These are phyloP conservation scores for Cercophora scortea DNA, from an alignment of 495 filamentous ascomycete species.

Conservation along the genomic window DNA sequence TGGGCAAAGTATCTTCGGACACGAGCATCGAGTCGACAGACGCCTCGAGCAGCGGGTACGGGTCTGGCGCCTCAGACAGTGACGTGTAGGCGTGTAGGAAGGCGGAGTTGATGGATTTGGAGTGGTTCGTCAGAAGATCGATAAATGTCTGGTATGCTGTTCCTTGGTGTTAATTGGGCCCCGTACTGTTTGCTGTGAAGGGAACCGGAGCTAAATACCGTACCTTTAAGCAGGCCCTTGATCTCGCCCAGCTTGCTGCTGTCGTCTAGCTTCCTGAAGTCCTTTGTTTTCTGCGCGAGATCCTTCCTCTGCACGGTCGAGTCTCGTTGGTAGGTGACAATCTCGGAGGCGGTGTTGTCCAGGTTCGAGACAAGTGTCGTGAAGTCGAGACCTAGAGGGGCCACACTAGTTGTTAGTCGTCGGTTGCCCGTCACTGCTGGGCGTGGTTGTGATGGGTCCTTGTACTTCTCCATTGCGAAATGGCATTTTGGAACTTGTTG, in stretches of 20 bases:
- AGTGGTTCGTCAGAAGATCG: conserved; percentile 88
- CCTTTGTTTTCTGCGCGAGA: conserved; percentile 95
- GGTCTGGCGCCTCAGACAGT: conserved; percentile 90
- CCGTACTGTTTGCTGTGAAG: background rate
- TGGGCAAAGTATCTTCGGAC: conserved; percentile 84
- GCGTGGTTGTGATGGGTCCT: background rate
- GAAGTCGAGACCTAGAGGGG: conserved; percentile 75
- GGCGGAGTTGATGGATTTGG: conserved; percentile 82
- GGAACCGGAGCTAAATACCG: background rate
- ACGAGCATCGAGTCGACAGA: conserved; percentile 88
- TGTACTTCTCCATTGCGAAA: conserved; percentile 93
- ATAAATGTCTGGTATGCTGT: conserved; percentile 94
- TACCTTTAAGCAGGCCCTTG: conserved; percentile 83
- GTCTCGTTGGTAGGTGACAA: conserved; percentile 85
- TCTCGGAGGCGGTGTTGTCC: conserved; percentile 85
- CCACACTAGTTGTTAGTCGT: background rate
- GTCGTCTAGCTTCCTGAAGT: conserved; percentile 94
- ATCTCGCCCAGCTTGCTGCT: conserved; percentile 76
- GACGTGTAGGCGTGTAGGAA: conserved; percentile 90
- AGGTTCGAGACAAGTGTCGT: conserved; percentile 78
- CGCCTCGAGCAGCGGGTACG: conserved; percentile 91
- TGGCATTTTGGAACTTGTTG: conserved; percentile 92
- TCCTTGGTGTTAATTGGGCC: conserved; percentile 4
- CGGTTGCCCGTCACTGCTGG: background rate
- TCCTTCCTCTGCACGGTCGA: conserved; percentile 92